Base-by-base conservation (phyloP, 495 filamentous ascomycete genomes). In the Penicillium flavigenum region DNA sequence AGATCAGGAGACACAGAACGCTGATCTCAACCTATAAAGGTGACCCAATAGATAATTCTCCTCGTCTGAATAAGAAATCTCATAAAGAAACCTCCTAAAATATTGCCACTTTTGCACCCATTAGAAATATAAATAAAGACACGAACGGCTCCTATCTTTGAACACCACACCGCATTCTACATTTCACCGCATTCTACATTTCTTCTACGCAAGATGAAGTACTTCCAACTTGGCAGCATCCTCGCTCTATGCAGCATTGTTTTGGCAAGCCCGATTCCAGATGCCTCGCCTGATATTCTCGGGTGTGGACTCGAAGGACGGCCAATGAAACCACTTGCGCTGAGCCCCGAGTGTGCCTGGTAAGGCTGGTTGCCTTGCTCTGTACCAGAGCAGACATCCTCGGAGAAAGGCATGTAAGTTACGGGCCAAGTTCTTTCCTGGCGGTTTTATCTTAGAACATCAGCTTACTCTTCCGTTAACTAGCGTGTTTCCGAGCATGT, bases 221-320 rank as follows among this genome's bases (percentile, higher is more conserved):
- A 20, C 29, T 54, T 54, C 29, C 51, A 54, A 54, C 29, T 45
- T 19, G 41, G 51, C 8, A 45, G 7, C 17, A 24, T 54, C 14
- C 39, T 54, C 12, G 42, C 41, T 16, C 12, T 54, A 6, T 54
- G 26, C 27, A 45, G 41, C n/a, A 43, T 45, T 11, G 22, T 52
- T 22, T n/a, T 38, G 20, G 47, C 47, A 0, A 10, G 20, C 20
- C 32, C 17, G 14, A 36, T 50, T 26, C 27, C 29, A 20, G 12
- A 50, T 10, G 10, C 50, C 24, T 43, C 26, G 9, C 16, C 50
- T 8, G 34, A 17, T 31, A 7, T 2, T 26, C 19, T 38, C n/a
- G 3, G 1, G 22, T 50, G 32, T 38, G 5, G 7, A 17, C 22
- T 4, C 3, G 6, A n/a, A 16, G 19, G 12, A 19, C 16, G 36